Base-by-base conservation (phyloP, 495 filamentous ascomycete genomes). In the Aspergillus heteromorphus region DNA sequence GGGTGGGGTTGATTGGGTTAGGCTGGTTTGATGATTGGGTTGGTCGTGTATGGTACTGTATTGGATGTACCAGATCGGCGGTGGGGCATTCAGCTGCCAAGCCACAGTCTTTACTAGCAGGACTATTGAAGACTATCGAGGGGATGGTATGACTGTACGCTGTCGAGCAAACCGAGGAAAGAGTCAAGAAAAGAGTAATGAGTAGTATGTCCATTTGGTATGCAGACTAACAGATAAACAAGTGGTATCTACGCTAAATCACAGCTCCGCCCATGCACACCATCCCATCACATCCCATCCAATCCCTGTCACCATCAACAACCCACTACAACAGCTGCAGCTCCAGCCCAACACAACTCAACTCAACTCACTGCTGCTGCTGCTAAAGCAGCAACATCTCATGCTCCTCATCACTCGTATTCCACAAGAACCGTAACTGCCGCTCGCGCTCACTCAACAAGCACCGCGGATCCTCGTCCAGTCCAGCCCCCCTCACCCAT, bases 381-480 rank as follows among this genome's bases (percentile, higher is more conserved):
- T 29, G 30, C 23, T 60, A 72, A 16, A 72, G 45, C 18, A 72
- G 48, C 60, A 76, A 68, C 17, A 40, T 47, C 42, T 73, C 69
- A 61, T 74, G 63, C 52, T 72, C 70, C 16, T 68, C 60, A 51
- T 72, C 67, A 8, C 55, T 62, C 30, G 70, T 25, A 54, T 63
- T 70, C 53, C 67, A 59, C 61, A 65, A 53, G 51, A 72, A 71
- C 31, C 73, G 54, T 58, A 65, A 42, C 36, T 62, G 55, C 10
- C 71, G 58, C 60, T 77, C 72, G 30, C 62, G 57, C 42, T 45
- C 58, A 17, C 59, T 68, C 40, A 73, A 14, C 21, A 69, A 48
- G 57, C 72, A 74, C 40, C 71, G 60, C 16, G 59, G 53, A 59
- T 77, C 74, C 7, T 51, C 59, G 19, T 67, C 66, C 51, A 77